A percentile compares a stretch with the other conserved stretches of the same genome.
Evolutionary conservation across 2,329 filamentous ascomycete species (phyloP).

Genomic region (Sarocladium oryzae): DNA sequence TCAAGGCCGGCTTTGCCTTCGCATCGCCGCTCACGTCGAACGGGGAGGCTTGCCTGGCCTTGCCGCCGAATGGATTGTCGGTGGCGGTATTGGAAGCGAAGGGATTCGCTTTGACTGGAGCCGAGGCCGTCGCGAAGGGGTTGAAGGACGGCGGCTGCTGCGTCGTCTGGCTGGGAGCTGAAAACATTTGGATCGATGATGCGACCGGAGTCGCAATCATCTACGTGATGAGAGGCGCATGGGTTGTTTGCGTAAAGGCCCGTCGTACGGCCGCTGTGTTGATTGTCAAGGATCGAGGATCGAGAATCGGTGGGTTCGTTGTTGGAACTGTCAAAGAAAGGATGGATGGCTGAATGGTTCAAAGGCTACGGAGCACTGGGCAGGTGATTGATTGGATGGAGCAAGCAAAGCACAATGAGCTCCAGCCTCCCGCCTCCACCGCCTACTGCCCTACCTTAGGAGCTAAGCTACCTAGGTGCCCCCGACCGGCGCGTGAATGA

Average conservation of each 20-base stretch:
- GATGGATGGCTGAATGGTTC: not conserved
- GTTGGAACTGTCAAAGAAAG: slow-evolving; percentile 1
- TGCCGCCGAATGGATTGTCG: slow-evolving; percentile 18
- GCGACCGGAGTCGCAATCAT: slow-evolving; percentile 35
- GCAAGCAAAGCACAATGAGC: slow-evolving; percentile 2
- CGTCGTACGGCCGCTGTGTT: not conserved
- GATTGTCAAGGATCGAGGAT: not conserved
- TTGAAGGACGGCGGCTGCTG: slow-evolving; percentile 28
- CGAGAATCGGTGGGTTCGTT: not conserved
- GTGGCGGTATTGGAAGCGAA: slow-evolving; percentile 16
- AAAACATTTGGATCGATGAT: slow-evolving; percentile 34
- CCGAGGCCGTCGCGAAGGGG: slow-evolving; percentile 25
- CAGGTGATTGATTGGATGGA: too few relatives aligned
- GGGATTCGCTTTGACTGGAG: slow-evolving; percentile 18
- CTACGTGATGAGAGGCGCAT: slow-evolving; percentile 13
- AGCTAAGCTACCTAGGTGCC: not conserved
- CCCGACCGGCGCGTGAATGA: not conserved
- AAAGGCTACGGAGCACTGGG: not conserved
- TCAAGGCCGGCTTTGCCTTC: slow-evolving; percentile 11
- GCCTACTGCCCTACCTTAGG: not conserved
- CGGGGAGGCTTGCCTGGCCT: not conserved
- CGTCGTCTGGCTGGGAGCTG: slow-evolving; percentile 29
- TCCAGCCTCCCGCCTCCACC: not conserved
- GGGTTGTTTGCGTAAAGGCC: not conserved
- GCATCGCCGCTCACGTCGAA: slow-evolving; percentile 17